A percentile compares a stretch with the other conserved stretches of the same genome.
Evolutionary conservation across 1,284 basidiomycete species (phyloP).

Genomic region (Cutaneotrichosporon dermatis): DNA sequence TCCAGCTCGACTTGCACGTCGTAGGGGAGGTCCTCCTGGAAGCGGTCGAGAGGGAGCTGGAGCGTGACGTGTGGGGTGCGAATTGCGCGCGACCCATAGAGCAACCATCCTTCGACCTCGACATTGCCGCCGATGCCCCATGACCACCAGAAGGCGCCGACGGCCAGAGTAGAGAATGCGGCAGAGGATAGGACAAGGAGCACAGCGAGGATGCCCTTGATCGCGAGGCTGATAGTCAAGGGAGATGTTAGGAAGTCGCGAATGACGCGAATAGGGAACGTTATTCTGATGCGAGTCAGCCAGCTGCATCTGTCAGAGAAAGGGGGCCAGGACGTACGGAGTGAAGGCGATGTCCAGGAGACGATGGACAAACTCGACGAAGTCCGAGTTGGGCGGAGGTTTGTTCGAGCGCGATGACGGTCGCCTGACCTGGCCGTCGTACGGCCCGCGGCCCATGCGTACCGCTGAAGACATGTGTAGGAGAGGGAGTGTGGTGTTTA

Average conservation of each 20-base stretch:
- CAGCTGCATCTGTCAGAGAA: constrained; percentile 5
- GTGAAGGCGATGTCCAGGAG: constrained; percentile 25
- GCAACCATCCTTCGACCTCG: constrained; percentile 48
- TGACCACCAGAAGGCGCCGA: constrained; percentile 48
- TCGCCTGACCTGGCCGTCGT: background rate
- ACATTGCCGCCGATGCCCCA: constrained; percentile 44
- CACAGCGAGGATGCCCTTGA: constrained; percentile 37
- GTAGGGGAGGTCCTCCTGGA: constrained; percentile 46
- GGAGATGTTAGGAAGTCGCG: constrained; percentile 40
- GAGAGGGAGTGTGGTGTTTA: background rate
- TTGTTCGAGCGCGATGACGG: background rate
- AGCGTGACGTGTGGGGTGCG: constrained; percentile 43
- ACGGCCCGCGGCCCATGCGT: background rate
- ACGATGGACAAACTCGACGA: constrained; percentile 35
- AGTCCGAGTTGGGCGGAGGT: constrained; percentile 25
- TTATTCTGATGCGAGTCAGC: constrained; percentile 25
- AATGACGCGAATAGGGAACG: constrained; percentile 34
- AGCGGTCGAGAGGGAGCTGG: constrained; percentile 29
- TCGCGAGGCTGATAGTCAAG: constrained; percentile 40
- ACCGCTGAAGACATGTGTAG: constrained; percentile 2
- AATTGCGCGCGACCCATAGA: constrained; percentile 33
- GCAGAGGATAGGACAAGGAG: constrained; percentile 36
- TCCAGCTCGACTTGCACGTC: constrained; percentile 49
- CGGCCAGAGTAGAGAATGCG: constrained; percentile 40
- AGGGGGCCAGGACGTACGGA: constrained; percentile 27